Base-by-base conservation (phyloP, 352 stramenopile genomes). In the Blastocystis sp. region DNA sequence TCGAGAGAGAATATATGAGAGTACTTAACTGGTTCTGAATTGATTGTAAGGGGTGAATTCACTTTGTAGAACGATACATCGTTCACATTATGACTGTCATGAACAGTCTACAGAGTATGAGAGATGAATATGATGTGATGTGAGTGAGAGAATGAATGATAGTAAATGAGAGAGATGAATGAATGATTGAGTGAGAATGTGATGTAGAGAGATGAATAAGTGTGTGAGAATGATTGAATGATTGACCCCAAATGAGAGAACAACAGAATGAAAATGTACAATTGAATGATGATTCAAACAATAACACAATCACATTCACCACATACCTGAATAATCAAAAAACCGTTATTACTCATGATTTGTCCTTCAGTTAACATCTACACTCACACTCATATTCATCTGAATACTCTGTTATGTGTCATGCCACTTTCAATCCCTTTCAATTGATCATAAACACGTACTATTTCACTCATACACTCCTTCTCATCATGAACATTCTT, bases 241-340 rank as follows among this genome's bases (percentile, higher is more conserved):
- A n/a, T n/a, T n/a, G n/a, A n/a, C n/a, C n/a, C n/a, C n/a, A n/a
- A n/a, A n/a, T n/a, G n/a, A n/a, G n/a, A n/a, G n/a, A n/a, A n/a
- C n/a, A n/a, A n/a, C n/a, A n/a, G n/a, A n/a, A n/a, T n/a, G n/a
- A n/a, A n/a, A n/a, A n/a, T n/a, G n/a, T n/a, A n/a, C n/a, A n/a
- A n/a, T n/a, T n/a, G n/a, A n/a, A n/a, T n/a, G n/a, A n/a, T n/a
- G n/a, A n/a, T n/a, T n/a, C n/a, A n/a, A n/a, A n/a, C n/a, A n/a
- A n/a, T n/a, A n/a, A n/a, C n/a, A n/a, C n/a, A 56, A 19, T 35
- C 24, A 52, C 19, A 52, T 78, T 27, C 11, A 27, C 9, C 35
- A 27, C 24, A 21, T 52, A 78, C 66, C 19, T 52, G 21, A 51
- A 78, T 78, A 21, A 78, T 24, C 21, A 78, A 19, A 78, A 78